Evolutionary conservation across 2,329 filamentous ascomycete species (phyloP).

Genomic region (Sclerotiophoma versabilis): DNA sequence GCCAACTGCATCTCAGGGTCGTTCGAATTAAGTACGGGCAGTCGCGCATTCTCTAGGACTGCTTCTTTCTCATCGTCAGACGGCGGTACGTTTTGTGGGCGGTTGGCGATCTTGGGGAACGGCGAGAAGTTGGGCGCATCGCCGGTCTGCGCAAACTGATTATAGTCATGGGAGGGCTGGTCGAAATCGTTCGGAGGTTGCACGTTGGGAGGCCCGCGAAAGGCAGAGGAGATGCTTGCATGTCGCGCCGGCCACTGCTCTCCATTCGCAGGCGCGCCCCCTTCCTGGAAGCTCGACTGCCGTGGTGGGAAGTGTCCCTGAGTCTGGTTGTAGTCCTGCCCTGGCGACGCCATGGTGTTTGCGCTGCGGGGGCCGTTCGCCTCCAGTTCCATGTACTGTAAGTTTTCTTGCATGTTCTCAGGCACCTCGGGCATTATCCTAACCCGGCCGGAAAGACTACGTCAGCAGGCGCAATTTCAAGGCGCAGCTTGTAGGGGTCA

Average conservation of each 20-base stretch:
- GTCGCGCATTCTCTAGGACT: conserved; percentile 82
- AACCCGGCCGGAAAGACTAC: conserved; percentile 33
- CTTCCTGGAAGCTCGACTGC: conserved; percentile 39
- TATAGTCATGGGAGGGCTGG: conserved; percentile 48
- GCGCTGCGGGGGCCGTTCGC: conserved; percentile 59
- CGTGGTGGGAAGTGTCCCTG: conserved; percentile 41
- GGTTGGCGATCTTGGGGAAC: conserved; percentile 82
- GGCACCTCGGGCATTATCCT: conserved; percentile 96
- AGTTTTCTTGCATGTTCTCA: conserved; percentile 93
- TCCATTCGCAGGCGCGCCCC: conserved; percentile 24
- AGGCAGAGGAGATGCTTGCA: conserved; percentile 47
- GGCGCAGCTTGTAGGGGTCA: conserved; percentile 26
- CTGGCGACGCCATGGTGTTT: conserved; percentile 40
- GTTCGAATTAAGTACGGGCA: conserved; percentile 87
- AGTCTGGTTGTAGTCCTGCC: conserved; percentile 38
- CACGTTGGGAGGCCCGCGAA: conserved; percentile 47
- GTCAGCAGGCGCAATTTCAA: conserved; percentile 42
- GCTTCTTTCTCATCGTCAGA: conserved; percentile 94
- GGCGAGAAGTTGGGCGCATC: conserved; percentile 83
- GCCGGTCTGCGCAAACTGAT: conserved; percentile 48
- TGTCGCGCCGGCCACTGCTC: conserved; percentile 44
- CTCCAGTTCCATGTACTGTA: conserved; percentile 88
- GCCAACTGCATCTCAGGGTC: conserved; percentile 96
- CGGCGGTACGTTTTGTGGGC: conserved; percentile 86
- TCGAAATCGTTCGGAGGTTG: conserved; percentile 37